These are phyloP conservation scores for Fusarium sublunatum DNA, from an alignment of 2,329 filamentous ascomycete genomes.

Conservation along the genomic window DNA sequence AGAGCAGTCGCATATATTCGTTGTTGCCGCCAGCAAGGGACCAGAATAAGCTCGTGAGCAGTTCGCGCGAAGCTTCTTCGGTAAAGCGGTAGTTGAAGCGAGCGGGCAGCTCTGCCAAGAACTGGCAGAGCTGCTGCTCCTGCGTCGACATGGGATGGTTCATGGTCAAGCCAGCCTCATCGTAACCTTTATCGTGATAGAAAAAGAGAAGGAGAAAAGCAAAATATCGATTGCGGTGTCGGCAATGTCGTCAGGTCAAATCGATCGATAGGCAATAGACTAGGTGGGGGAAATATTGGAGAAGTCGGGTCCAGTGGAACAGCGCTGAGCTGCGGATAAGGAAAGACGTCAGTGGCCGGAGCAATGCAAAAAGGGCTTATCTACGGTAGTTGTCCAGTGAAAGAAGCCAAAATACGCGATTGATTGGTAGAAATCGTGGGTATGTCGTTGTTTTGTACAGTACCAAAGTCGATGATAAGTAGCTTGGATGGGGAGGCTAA, in stretches of 20 bases:
- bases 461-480: too few relatives aligned
- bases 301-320: slow-evolving; percentile 34
- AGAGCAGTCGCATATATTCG: slow-evolving; percentile 82
- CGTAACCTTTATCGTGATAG: slow-evolving; percentile 26
- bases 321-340: slow-evolving; percentile 27
- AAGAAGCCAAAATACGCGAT: background rate
- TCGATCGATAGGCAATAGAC: slow-evolving; percentile 19
- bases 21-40: slow-evolving; percentile 81
- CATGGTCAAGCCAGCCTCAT: slow-evolving; percentile 57
- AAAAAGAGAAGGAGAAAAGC: slow-evolving; percentile 13
- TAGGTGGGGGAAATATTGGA: slow-evolving; percentile 33
- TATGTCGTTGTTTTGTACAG: background rate
- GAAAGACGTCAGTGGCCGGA: slow-evolving; percentile 33
- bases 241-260: slow-evolving; percentile 43
- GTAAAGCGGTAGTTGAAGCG: slow-evolving; percentile 81
- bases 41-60: slow-evolving; percentile 85
- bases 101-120: slow-evolving; percentile 81
- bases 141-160: slow-evolving; percentile 68
- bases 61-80: slow-evolving; percentile 74
- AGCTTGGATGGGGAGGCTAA: slow-evolving; percentile 10
- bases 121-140: slow-evolving; percentile 86
- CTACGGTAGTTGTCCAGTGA: background rate
- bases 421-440: slow-evolving; percentile 1
- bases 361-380: slow-evolving; percentile 6
- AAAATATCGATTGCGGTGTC: slow-evolving; percentile 31